Evolutionary conservation across 2,329 filamentous ascomycete genomes (phyloP).

Genomic region (Monosporascus sp.): DNA sequence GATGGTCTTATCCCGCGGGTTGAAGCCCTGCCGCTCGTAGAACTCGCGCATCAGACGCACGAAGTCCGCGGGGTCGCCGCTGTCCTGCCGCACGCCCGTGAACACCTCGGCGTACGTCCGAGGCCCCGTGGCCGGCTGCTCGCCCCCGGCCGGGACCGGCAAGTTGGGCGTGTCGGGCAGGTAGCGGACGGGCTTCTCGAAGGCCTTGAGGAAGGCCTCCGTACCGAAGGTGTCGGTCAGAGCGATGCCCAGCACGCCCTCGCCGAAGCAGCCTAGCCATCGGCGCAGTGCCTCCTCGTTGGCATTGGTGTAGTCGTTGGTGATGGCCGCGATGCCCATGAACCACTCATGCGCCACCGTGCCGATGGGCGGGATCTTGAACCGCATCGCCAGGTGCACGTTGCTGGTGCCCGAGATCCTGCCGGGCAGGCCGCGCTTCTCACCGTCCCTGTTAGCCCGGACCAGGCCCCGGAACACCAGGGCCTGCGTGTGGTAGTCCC

Average conservation of each 20-base stretch:
- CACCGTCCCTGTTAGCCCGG: conserved; percentile 67
- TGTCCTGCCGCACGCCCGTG: conserved; percentile 82
- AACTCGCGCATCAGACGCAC: conserved; percentile 75
- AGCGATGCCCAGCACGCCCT: conserved; percentile 77
- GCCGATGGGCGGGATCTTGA: conserved; percentile 76
- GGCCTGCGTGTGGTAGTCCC: conserved; percentile 93
- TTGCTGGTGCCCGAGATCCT: conserved; percentile 88
- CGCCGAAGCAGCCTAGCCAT: conserved; percentile 89
- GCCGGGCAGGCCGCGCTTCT: conserved; percentile 60
- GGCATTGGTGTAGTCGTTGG: conserved; percentile 75
- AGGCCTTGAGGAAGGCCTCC: conserved; percentile 77
- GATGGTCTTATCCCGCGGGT: conserved; percentile 69
- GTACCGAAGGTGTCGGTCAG: conserved; percentile 97
- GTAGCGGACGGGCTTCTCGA: conserved; percentile 58
- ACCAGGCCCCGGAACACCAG: conserved; percentile 84
- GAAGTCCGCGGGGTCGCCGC: conserved; percentile 77
- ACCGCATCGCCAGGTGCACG: conserved; percentile 93
- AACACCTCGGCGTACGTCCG: conserved; percentile 78
- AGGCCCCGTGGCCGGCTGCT: conserved; percentile 32
- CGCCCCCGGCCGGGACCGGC: conserved; percentile 36
- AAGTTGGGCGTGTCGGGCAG: conserved; percentile 34
- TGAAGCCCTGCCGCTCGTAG: conserved; percentile 71
- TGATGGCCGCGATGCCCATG: conserved; percentile 94
- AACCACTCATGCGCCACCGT: conserved; percentile 98
- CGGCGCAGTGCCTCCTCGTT: conserved; percentile 80